These are phyloP conservation scores for Dysphania ambrosioides DNA, from an alignment of 148 eudicot species.

Conservation along the genomic window DNA sequence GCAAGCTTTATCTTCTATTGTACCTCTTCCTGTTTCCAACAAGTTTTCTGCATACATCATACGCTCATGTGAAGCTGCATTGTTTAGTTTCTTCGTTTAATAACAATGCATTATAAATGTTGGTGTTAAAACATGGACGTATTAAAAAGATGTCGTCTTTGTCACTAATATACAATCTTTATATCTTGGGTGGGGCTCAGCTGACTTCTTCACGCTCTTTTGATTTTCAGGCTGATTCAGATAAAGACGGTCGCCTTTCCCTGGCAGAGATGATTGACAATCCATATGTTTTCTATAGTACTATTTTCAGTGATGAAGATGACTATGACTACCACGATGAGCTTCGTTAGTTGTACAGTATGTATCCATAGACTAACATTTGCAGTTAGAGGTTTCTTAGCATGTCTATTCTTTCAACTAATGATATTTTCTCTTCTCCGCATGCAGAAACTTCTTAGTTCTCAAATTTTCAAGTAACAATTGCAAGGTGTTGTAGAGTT, in stretches of 20 bases:
- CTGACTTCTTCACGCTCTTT: not conserved
- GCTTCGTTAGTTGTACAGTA: slow-evolving; percentile 54
- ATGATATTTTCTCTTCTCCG: not conserved
- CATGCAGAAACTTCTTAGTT: slow-evolving; percentile 4
- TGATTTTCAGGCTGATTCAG: slow-evolving; percentile 66
- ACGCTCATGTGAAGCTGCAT: too few species aligned
- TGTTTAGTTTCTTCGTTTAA: not conserved
- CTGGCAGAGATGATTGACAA: slow-evolving; percentile 82
- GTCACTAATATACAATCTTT: too few species aligned
- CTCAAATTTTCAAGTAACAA: not conserved
- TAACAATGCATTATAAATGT: not conserved
- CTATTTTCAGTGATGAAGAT: slow-evolving; percentile 67
- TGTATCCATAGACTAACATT: slow-evolving; percentile 7
- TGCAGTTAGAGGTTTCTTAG: not conserved
- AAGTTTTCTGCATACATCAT: too few species aligned
- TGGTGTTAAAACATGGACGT: not conserved
- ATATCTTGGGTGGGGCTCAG: too few species aligned
- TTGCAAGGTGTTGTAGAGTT: slow-evolving; percentile 20
- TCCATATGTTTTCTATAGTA: slow-evolving; percentile 87
- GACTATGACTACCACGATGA: slow-evolving; percentile 85
- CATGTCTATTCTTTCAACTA: not conserved
- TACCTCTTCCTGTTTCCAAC: too few species aligned
- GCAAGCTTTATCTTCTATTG: not conserved
- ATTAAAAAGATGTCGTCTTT: not conserved
- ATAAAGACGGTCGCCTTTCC: slow-evolving; percentile 81